Evolutionary conservation across 1,284 basidiomycete species (phyloP).

Genomic region (Agaricales sp.): DNA sequence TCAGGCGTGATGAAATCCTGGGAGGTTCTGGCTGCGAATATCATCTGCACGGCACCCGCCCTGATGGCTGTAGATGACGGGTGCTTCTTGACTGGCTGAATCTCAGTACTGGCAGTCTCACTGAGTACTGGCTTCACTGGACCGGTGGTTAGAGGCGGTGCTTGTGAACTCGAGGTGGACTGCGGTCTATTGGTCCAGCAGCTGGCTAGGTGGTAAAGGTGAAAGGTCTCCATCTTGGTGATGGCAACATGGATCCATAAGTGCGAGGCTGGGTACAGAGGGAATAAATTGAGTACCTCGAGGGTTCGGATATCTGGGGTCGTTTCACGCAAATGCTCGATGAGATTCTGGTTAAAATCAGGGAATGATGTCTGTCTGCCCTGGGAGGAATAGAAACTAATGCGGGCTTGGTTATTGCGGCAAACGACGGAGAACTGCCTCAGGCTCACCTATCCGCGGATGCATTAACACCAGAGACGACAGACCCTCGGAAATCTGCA

Average conservation of each 20-base stretch:
- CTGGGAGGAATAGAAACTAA: slow-evolving; percentile 81
- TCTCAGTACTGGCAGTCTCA: slow-evolving; percentile 16
- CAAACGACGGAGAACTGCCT: background rate
- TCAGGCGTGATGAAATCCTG: slow-evolving; percentile 69
- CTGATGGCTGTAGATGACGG: slow-evolving; percentile 39
- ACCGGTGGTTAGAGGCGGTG: slow-evolving; percentile 32
- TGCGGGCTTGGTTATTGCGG: background rate
- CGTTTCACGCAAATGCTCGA: slow-evolving; percentile 40
- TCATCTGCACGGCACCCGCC: slow-evolving; percentile 74
- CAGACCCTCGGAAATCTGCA: slow-evolving; percentile 24
- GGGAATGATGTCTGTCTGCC: slow-evolving; percentile 73
- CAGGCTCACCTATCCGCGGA: slow-evolving; percentile 59
- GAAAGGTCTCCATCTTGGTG: slow-evolving; percentile 75
- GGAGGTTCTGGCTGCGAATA: slow-evolving; percentile 74
- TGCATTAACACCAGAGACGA: slow-evolving; percentile 50
- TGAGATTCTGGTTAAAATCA: slow-evolving; percentile 62
- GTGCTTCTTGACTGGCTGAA: slow-evolving; percentile 15
- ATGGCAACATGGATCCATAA: slow-evolving; percentile 7
- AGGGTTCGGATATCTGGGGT: slow-evolving; percentile 50
- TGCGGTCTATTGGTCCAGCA: slow-evolving; percentile 36
- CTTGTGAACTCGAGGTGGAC: slow-evolving; percentile 10
- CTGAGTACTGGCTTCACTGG: slow-evolving; percentile 29
- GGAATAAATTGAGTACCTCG: slow-evolving; percentile 44
- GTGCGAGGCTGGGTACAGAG: slow-evolving; percentile 3
- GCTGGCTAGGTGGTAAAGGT: slow-evolving; percentile 62